phyloP scores from a whole-genome alignment of 2,329 filamentous ascomycete genomes.

The Ambrosiella cleistominuta region DNA sequence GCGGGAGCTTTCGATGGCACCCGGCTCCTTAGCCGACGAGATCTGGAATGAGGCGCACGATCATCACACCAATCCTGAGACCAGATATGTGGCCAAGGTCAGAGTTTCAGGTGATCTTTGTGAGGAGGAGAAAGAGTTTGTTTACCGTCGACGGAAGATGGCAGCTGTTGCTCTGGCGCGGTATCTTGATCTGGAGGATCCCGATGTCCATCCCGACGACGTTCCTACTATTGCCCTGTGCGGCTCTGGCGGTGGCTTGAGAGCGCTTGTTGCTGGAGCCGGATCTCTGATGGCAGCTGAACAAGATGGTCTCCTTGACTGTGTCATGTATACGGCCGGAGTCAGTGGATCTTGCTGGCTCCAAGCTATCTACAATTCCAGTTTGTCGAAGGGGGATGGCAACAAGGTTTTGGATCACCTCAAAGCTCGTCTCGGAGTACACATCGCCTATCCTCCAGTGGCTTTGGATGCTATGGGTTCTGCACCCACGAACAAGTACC shows the following conservation, averaged over 20 bases:
- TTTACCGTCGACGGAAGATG: constrained; percentile 48
- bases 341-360: constrained; percentile 96
- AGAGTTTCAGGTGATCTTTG: constrained; percentile 70
- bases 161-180: constrained; percentile 58
- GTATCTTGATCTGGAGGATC: constrained; percentile 63
- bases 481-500: constrained; percentile 80
- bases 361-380: constrained; percentile 72
- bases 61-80: constrained; percentile 69
- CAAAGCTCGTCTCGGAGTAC: constrained; percentile 66
- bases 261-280: constrained; percentile 73
- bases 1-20: constrained; percentile 68
- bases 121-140: constrained; percentile 61
- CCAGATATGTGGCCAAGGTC: constrained; percentile 62
- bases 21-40: constrained; percentile 76
- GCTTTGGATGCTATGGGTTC: constrained; percentile 68
- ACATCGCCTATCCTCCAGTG: constrained; percentile 82
- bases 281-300: constrained; percentile 72
- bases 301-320: constrained; percentile 82
- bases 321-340: constrained; percentile 83
- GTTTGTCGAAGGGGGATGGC: constrained; percentile 52
- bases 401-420: constrained; percentile 62
- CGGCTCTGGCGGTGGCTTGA: constrained; percentile 77
- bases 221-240: constrained; percentile 87
- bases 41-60: constrained; percentile 89
- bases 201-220: constrained; percentile 79